Base-by-base conservation (phyloP, 345 rosid species). In the Turnera subulata region DNA sequence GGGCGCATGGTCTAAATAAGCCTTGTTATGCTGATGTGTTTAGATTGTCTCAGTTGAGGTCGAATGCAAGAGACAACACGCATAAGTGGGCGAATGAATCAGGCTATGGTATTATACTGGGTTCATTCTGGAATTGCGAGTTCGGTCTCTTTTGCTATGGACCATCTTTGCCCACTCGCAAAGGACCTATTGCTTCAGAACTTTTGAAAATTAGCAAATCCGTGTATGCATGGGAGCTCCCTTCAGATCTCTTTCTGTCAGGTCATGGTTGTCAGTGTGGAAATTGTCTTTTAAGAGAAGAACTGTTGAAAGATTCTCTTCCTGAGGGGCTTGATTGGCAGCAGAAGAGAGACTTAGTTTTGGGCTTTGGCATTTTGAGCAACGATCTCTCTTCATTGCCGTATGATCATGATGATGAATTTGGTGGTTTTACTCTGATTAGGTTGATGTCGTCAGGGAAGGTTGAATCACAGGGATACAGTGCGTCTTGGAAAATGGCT, bases 71-170 rank as follows among this genome's bases (percentile, higher is more conserved):
- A 19, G 65, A 69, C 16, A 51, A 57, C 23, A 66, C 63, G n/a
- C 65, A 60, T 68, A 53, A 64, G 22, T 71, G 71, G 82, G 82
- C 81, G 62, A 73, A 62, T 55, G 58, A 53, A 46, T 61, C 62
- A 16, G 88, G 84, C 42, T 85, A 55, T 17, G 80, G 81, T 47
- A 68, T 88, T 57, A 29, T 88, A 39, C 45, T 83, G 17, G 93
- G 96, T 21, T 85, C 93, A 4, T 85, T 85, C 68, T 83, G 88
- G 90, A 80, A 72, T 62, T 75, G 74, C 22, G 77, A 83, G 62
- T 88, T 83, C 55, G 59, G 73, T 48, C 73, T 83, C 59, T 88
- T 88, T 64, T 78, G 79, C 65, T 88, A 69, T 73, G 93, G 90
- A 55, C 84, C 88, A 58, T 68, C 77, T 25, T 52, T 64, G n/a